Evolutionary conservation across 192 early-diverging fungal species (phyloP).

Genomic region (Thoreauomyces humboldtii): DNA sequence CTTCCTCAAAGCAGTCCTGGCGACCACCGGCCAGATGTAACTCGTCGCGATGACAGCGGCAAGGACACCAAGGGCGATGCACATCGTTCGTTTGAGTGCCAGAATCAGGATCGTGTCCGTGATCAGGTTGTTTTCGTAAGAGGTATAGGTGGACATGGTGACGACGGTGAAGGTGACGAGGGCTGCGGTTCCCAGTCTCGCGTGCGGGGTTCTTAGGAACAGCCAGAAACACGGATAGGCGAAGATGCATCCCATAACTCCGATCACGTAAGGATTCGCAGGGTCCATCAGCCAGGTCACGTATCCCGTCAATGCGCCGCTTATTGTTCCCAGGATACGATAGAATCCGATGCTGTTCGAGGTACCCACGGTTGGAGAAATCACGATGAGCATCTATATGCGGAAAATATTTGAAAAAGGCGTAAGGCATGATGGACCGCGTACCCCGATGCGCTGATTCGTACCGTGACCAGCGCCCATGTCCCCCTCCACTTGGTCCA

Average conservation of each 20-base stretch:
- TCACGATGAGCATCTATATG: slow-evolving; percentile 59
- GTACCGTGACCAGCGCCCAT: slow-evolving; percentile 74
- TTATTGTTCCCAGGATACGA: slow-evolving; percentile 71
- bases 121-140: slow-evolving; percentile 63
- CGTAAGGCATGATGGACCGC: background rate
- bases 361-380: slow-evolving; percentile 83
- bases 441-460: too few species aligned
- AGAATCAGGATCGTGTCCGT: slow-evolving; percentile 43
- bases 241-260: slow-evolving; percentile 57
- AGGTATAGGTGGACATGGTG: slow-evolving; percentile 39
- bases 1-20: slow-evolving; percentile 75
- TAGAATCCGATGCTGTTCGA: slow-evolving; percentile 68
- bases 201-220: slow-evolving; percentile 63
- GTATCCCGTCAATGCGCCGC: slow-evolving; percentile 67
- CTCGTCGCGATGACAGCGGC: slow-evolving; percentile 67
- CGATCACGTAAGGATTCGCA: slow-evolving; percentile 26
- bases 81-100: slow-evolving; percentile 56
- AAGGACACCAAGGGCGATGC: slow-evolving; percentile 72
- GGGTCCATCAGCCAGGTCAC: slow-evolving; percentile 57
- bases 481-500: slow-evolving; percentile 55
- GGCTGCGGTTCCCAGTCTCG: slow-evolving; percentile 73
- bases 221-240: slow-evolving; percentile 66
- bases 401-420: background rate
- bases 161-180: slow-evolving; percentile 78
- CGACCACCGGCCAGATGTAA: slow-evolving; percentile 85